Percentiles rank a stretch among this genome's conserved stretches.
Evolutionary conservation across 2,329 filamentous ascomycete genomes (phyloP).

Genomic region (Aureobasidium leucospermi): DNA sequence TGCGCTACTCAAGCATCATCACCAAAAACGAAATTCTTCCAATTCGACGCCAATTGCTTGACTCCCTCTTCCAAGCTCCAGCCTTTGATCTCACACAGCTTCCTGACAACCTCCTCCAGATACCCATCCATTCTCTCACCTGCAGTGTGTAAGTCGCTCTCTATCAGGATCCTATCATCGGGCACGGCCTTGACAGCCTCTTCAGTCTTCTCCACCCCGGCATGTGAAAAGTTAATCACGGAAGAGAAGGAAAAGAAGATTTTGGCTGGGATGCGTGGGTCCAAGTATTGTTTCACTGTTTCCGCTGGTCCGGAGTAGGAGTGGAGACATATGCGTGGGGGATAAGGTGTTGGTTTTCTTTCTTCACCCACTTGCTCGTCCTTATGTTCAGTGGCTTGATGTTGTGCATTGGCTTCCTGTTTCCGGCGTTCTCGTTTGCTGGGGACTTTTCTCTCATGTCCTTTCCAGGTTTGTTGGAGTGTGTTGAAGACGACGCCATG

Average conservation of each 20-base stretch:
- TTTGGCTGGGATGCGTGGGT: slow-evolving; percentile 62
- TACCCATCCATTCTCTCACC: slow-evolving; percentile 71
- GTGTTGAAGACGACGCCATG: slow-evolving; percentile 64
- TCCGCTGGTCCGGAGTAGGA: slow-evolving; percentile 79
- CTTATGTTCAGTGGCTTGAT: background rate
- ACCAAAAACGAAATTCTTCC: slow-evolving; percentile 68
- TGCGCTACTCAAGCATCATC: background rate
- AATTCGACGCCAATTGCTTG: slow-evolving; percentile 62
- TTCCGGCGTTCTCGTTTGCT: slow-evolving; percentile 50
- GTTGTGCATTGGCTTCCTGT: slow-evolving; percentile 15
- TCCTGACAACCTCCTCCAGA: slow-evolving; percentile 68
- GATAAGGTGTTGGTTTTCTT: slow-evolving; percentile 51
- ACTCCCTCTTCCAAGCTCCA: slow-evolving; percentile 72
- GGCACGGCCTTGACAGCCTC: slow-evolving; percentile 67
- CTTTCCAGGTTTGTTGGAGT: slow-evolving; percentile 60
- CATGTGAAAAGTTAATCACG: slow-evolving; percentile 66
- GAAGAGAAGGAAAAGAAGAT: slow-evolving; percentile 86
- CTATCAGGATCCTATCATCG: slow-evolving; percentile 70
- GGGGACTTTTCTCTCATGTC: slow-evolving; percentile 55
- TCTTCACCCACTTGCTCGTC: background rate
- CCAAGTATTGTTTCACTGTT: slow-evolving; percentile 68
- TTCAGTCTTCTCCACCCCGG: slow-evolving; percentile 47
- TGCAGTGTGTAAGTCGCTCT: slow-evolving; percentile 83
- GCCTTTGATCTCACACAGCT: slow-evolving; percentile 67
- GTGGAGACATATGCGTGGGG: slow-evolving; percentile 85